Evolutionary conservation across 805 yeast species (phyloP), one percentile per base, ranked within the genome.

Genomic region (Sungouiozyma ichnusensis): DNA sequence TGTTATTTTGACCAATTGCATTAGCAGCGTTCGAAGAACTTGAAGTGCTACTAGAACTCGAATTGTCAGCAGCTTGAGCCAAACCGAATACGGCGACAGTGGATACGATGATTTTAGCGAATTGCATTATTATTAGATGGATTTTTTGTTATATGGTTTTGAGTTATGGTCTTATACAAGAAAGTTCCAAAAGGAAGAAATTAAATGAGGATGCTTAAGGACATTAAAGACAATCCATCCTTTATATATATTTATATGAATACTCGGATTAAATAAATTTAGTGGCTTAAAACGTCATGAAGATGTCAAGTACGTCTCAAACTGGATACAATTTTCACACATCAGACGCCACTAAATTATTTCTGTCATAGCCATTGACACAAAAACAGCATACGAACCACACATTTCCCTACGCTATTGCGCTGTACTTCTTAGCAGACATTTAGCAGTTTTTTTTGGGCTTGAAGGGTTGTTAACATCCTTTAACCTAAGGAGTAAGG

Each of bases 321-420:
- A 24, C 9, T 6, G 6, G 29, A 7, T 6, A 11, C 11, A 11
- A 7, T 11, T 7, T 24, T 6, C 29, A 24, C 6, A 24, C 6
- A 24, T 48, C 48, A 16, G 52, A 48, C 35, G 39, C 44, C 15
- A 45, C 40, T 9, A 42, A 49, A 44, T 49, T 47, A 41, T 48
- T 50, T 27, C 44, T 39, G 31, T 24, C 29, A 24, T 24, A 11
- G 29, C 11, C 29, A 24, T 11, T 7, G 29, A 6, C 29, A 24
- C 29, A 24, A 24, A 24, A 24, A 24, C n/a, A n/a, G n/a, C n/a
- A n/a, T n/a, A n/a, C n/a, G n/a, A n/a, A n/a, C n/a, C n/a, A n/a
- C n/a, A n/a, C n/a, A n/a, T n/a, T n/a, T n/a, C n/a, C n/a, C n/a
- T n/a, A n/a, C n/a, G n/a, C n/a, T n/a, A n/a, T n/a, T n/a, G n/a